phyloP scores from a whole-genome alignment of 2,329 filamentous ascomycete species.

The Curvularia eragrostidis region DNA sequence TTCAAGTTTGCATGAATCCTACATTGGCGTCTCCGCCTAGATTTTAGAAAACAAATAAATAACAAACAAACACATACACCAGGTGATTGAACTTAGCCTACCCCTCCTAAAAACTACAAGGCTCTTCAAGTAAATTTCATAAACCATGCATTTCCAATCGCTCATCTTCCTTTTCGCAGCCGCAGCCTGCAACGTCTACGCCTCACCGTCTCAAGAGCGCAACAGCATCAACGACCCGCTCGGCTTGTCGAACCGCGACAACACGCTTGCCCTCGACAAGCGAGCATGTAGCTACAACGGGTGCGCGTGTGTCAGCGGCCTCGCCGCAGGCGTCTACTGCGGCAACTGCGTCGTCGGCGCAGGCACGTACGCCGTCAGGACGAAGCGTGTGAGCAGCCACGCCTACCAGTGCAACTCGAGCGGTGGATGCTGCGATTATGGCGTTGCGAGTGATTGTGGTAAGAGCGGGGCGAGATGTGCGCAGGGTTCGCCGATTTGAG shows the following conservation, averaged over 20 bases:
- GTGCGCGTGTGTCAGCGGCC: slow-evolving; percentile 13
- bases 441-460: slow-evolving; percentile 13
- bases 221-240: neutral
- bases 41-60: neutral
- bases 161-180: neutral
- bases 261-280: neutral
- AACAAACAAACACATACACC: neutral
- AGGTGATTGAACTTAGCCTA: neutral
- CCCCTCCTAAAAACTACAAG: too few relatives aligned
- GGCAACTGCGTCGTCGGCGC: slow-evolving; percentile 16
- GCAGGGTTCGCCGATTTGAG: slow-evolving; percentile 2
- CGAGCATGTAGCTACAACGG: slow-evolving; percentile 14
- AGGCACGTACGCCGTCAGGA: slow-evolving; percentile 14
- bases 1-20: neutral
- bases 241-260: neutral
- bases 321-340: slow-evolving; percentile 11
- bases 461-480: slow-evolving; percentile 10
- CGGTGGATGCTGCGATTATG: slow-evolving; percentile 15
- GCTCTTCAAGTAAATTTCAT: neutral
- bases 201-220: neutral
- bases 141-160: neutral
- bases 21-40: neutral
- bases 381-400: slow-evolving; percentile 10
- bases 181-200: neutral
- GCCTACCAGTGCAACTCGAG: slow-evolving; percentile 11